Evolutionary conservation across 2,329 filamentous ascomycete species (phyloP), one percentile per base, ranked within the genome.

Genomic region (Exophiala bonariae): DNA sequence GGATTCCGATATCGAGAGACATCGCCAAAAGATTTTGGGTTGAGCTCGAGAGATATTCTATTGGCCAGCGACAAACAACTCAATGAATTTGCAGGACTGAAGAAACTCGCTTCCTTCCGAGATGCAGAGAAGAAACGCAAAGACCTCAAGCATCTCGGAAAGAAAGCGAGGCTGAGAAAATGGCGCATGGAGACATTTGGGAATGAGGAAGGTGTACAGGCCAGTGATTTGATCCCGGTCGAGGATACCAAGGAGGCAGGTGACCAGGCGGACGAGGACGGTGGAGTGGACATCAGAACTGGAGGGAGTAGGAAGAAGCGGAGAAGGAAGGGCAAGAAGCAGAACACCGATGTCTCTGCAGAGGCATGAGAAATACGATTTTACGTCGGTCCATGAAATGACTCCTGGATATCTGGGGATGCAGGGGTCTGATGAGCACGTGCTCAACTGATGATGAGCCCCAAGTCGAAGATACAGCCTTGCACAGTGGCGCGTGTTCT

Each of bases 1-100:
- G 72, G 72, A 20, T 99, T 99, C 81, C 86, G 88, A 47, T 99
- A 99, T 75, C 88, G 93, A 62, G 91, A 96, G 65, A 96, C 92
- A 2, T 95, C 89, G 1, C 92, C 93, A 1, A 85, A 86, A 45
- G 82, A 86, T 10, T 99, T 95, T 64, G 93, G 93, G 49, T 82
- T 99, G 62, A 95, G 89, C 0, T 77, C 91, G 1, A 81, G 85
- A 52, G 93, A 99, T 68, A 97, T 99, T 59, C 80, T 99, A 26
- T 89, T 95, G 57, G 89, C 91, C 1, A 86, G 86, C 35, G 93
- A 99, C 71, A 75, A 82, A 37, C 83, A 85, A 44, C 81, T 99
- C 56, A 99, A 99, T 68, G 79, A 91, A 56, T 99, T 86, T 63
- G 92, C 86, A 4, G 92, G 93, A 5, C 74, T 99, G 62, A 99